These are phyloP conservation scores for Mychonastes homosphaera DNA, from an alignment of 139 green algal species.

Conservation along the genomic window DNA sequence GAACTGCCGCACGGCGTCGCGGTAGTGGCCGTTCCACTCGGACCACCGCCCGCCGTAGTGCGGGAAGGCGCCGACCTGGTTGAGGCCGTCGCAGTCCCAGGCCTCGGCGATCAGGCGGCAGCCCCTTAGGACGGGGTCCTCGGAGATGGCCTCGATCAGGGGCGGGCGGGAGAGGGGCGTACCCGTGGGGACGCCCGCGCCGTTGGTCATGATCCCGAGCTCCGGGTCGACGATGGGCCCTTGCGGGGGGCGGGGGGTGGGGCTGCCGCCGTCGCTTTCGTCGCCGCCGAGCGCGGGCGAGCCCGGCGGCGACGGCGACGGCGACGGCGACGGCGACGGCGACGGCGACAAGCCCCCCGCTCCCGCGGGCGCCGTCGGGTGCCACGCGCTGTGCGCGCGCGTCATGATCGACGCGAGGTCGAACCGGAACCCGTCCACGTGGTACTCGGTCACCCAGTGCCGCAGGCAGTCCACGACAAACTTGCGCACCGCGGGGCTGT, in stretches of 20 bases:
- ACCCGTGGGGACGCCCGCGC: conserved; percentile 68
- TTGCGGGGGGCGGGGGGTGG: not conserved
- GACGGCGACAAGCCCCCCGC: not conserved
- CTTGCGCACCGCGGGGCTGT: conserved; percentile 80
- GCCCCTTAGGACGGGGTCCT: conserved; percentile 76
- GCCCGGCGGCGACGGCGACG: not conserved
- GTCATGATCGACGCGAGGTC: conserved; percentile 96
- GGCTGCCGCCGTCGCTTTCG: not conserved
- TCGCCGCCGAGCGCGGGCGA: conserved; percentile 7
- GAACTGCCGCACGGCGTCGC: conserved; percentile 73
- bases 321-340: conserved; percentile 2
- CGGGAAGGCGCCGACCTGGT: conserved; percentile 91
- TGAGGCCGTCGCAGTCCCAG: conserved; percentile 96
- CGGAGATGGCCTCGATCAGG: conserved; percentile 79
- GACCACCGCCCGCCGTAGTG: conserved; percentile 90
- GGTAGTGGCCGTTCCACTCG: conserved; percentile 96
- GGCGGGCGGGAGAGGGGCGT: conserved; percentile 81
- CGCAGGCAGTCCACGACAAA: conserved; percentile 93
- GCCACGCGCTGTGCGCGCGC: conserved; percentile 68
- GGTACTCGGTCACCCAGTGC: conserved; percentile 88
- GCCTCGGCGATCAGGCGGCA: conserved; percentile 84
- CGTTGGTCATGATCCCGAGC: conserved; percentile 52
- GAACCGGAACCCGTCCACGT: conserved; percentile 89
- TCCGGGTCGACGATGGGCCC: conserved; percentile 14
- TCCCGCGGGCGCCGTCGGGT: conserved; percentile 23